Conservation (phyloP, 352 stramenopile genomes). For the Nothophytophthora sp. region DNA sequence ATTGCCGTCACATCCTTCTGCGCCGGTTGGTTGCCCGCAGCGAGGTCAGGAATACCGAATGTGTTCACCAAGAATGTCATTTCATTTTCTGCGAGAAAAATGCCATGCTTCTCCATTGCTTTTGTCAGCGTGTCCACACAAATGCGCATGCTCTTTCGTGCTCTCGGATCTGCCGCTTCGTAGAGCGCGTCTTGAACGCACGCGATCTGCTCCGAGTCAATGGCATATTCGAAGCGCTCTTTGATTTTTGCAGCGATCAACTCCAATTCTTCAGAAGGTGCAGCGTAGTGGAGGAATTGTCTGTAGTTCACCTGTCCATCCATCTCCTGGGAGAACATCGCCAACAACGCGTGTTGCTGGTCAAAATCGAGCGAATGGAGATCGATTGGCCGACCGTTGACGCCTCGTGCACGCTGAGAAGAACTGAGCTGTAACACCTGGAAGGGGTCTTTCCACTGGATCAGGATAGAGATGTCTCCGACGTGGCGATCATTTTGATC, state of each 20-base stretch:
- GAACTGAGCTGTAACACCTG: conserved; percentile 59
- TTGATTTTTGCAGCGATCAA: conserved; percentile 61
- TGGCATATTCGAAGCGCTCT: conserved; percentile 60
- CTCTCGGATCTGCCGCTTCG: background rate
- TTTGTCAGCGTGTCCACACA: conserved; percentile 6
- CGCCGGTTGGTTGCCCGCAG: background rate
- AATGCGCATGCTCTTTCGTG: conserved; percentile 20
- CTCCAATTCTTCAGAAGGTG: conserved; percentile 56
- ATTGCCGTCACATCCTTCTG: background rate
- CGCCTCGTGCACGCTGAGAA: conserved; percentile 24
- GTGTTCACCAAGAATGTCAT: conserved; percentile 16
- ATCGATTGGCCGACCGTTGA: conserved; percentile 32
- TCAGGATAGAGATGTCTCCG: conserved; percentile 69
- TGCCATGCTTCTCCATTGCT: conserved; percentile 30
- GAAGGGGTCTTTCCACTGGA: conserved; percentile 83
- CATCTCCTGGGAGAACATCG: conserved; percentile 54
- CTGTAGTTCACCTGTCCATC: conserved; percentile 75
- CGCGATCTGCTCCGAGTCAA: conserved; percentile 46
- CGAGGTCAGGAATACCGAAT: conserved; percentile 12
- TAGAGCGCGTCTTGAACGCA: conserved; percentile 43
- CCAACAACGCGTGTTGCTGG: conserved; percentile 66
- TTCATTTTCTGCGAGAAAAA: conserved; percentile 40
- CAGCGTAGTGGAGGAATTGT: conserved; percentile 62
- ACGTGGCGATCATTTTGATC: conserved; percentile 53
- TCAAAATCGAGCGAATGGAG: conserved; percentile 68